A percentile compares a stretch with the other conserved stretches of the same genome.
These are phyloP conservation scores for Fusarium buxicola DNA, from an alignment of 2,329 filamentous ascomycete genomes.

Conservation along the genomic window DNA sequence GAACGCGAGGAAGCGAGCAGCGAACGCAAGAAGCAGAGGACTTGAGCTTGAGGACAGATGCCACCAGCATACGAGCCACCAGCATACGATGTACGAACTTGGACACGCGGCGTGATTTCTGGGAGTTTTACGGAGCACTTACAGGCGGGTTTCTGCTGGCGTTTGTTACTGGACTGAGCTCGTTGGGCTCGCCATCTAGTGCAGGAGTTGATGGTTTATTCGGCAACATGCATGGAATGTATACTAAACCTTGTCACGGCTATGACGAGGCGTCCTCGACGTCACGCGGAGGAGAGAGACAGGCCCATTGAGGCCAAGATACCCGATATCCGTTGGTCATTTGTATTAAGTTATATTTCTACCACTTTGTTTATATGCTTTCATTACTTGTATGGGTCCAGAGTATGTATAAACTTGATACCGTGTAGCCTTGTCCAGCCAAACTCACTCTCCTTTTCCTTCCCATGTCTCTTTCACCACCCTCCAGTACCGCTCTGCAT, in stretches of 20 bases:
- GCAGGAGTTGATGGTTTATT: constrained; percentile 1
- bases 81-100: not conserved
- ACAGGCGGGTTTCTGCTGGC: constrained; percentile 20
- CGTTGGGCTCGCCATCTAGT: not conserved
- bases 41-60: constrained; percentile 30
- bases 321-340: too few species aligned
- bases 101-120: not conserved
- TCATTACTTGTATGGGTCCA: too few species aligned
- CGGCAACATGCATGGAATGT: constrained; percentile 8
- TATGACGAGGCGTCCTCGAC: not conserved
- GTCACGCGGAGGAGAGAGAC: not conserved
- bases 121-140: constrained; percentile 5
- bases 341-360: too few species aligned
- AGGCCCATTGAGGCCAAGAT: not conserved
- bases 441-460: constrained; percentile 23
- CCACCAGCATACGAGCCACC: too few species aligned
- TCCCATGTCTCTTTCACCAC: constrained; percentile 61
- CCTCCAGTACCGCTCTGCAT: constrained; percentile 63
- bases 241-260: constrained; percentile 5
- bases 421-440: not conserved
- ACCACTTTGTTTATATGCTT: not conserved
- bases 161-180: constrained; percentile 12
- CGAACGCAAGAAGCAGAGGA: constrained; percentile 49
- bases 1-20: constrained; percentile 33
- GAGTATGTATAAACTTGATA: not conserved